These are phyloP conservation scores for Pythium rishiriense DNA, from an alignment of 352 stramenopile genomes.

Conservation along the genomic window DNA sequence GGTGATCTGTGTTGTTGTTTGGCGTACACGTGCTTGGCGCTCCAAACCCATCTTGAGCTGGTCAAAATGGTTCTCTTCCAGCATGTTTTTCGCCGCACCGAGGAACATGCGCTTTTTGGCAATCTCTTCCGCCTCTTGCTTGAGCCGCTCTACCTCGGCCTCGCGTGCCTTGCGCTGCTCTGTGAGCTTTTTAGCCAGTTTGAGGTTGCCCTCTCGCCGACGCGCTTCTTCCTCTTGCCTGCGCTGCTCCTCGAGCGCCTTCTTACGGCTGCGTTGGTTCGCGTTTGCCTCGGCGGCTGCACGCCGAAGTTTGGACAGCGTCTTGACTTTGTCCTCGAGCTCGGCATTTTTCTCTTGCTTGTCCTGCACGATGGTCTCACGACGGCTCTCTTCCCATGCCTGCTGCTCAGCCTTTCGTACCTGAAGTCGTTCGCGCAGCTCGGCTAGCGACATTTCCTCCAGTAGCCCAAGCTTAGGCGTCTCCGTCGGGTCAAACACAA, in stretches of 20 bases:
- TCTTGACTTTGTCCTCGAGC: conserved; percentile 75
- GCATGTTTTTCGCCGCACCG: conserved; percentile 80
- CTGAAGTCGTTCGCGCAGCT: conserved; percentile 81
- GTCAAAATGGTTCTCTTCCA: conserved; percentile 81
- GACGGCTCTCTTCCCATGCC: conserved; percentile 63
- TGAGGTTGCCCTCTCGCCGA: conserved; percentile 61
- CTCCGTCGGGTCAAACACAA: conserved; percentile 90
- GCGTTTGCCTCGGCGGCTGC: conserved; percentile 70
- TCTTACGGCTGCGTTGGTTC: conserved; percentile 48
- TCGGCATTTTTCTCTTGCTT: conserved; percentile 81
- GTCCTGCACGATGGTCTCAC: conserved; percentile 64
- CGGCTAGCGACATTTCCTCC: conserved; percentile 91
- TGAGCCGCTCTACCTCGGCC: conserved; percentile 48
- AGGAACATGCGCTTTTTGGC: conserved; percentile 83
- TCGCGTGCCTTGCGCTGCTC: conserved; percentile 52
- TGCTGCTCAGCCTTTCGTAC: conserved; percentile 74
- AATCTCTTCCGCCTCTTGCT: conserved; percentile 60
- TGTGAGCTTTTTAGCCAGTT: conserved; percentile 74
- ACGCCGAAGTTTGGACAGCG: conserved; percentile 65
- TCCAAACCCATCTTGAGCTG: conserved; percentile 60
- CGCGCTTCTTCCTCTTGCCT: conserved; percentile 59
- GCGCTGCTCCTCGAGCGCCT: conserved; percentile 52
- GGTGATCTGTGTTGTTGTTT: conserved; percentile 45
- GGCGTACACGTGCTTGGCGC: conserved; percentile 49
- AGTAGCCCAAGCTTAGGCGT: conserved; percentile 84